Evolutionary conservation across 441 rosid species (phyloP).

Genomic region (Daphne laureola): DNA sequence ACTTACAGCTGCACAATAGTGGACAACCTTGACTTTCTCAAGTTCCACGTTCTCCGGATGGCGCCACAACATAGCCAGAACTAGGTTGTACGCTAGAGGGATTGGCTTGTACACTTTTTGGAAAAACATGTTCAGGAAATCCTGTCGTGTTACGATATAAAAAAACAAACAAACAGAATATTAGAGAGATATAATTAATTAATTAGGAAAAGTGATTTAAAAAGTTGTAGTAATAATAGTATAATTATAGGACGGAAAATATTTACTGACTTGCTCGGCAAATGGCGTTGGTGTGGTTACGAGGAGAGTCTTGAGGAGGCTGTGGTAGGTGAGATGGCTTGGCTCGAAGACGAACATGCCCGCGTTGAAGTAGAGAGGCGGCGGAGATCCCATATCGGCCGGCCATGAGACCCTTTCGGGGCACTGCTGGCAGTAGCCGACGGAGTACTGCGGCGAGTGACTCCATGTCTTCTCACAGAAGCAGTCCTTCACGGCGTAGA

Average conservation of each 20-base stretch:
- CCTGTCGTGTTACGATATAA: constrained; percentile 17
- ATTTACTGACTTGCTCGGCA: constrained; percentile 56
- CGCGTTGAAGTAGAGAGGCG: constrained; percentile 65
- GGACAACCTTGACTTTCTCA: constrained; percentile 43
- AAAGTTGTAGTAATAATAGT: too few relatives aligned
- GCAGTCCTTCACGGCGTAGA: constrained; percentile 60
- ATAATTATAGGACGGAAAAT: background rate
- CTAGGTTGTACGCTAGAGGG: constrained; percentile 46
- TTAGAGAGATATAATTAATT: background rate
- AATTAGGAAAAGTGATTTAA: background rate
- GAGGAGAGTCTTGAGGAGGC: constrained; percentile 33
- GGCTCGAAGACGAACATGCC: constrained; percentile 72
- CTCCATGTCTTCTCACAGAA: constrained; percentile 63
- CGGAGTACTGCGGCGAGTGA: constrained; percentile 32
- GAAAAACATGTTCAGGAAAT: constrained; percentile 57
- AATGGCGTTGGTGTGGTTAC: constrained; percentile 51
- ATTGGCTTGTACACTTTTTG: constrained; percentile 50
- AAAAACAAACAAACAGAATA: background rate
- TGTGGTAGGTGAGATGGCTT: constrained; percentile 31
- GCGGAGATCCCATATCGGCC: constrained; percentile 47
- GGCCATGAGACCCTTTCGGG: constrained; percentile 49
- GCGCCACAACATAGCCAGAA: constrained; percentile 65
- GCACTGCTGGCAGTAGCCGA: constrained; percentile 62
- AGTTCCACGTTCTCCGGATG: constrained; percentile 55
- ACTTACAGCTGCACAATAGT: constrained; percentile 64